Conservation (phyloP, 352 stramenopile genomes). For the Phytophthora kernoviae region DNA sequence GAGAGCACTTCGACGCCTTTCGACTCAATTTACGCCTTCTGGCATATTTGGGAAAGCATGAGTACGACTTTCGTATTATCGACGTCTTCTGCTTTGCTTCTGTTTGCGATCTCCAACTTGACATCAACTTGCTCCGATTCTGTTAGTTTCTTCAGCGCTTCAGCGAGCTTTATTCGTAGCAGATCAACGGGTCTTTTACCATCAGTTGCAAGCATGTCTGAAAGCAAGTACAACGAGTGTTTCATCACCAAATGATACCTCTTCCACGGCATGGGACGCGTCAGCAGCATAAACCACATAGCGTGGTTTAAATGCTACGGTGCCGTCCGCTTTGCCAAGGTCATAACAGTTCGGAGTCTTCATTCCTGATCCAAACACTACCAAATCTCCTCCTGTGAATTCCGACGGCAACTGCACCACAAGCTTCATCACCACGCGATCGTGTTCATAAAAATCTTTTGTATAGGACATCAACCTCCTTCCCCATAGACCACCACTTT, state of each 20-base stretch:
- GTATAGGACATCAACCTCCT: background rate
- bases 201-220: background rate
- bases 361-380: slow-evolving; percentile 5
- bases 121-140: background rate
- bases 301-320: slow-evolving; percentile 8
- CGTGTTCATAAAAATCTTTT: background rate
- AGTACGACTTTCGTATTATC: slow-evolving; percentile 4
- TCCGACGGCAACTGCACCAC: slow-evolving; percentile 16
- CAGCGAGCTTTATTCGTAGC: slow-evolving; percentile 6
- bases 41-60: slow-evolving; percentile 9
- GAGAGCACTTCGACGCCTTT: slow-evolving; percentile 4
- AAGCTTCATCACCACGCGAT: slow-evolving; percentile 3
- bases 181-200: slow-evolving; percentile 4
- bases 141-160: slow-evolving; percentile 5
- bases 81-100: background rate
- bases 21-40: background rate
- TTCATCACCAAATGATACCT: slow-evolving; percentile 15
- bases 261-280: slow-evolving; percentile 1
- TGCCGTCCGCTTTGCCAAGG: slow-evolving; percentile 10
- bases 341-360: slow-evolving; percentile 1
- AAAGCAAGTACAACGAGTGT: slow-evolving; percentile 9
- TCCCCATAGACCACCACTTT: slow-evolving; percentile 6
- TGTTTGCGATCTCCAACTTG: background rate
- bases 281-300: slow-evolving; percentile 15
- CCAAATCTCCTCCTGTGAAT: slow-evolving; percentile 4